Evolutionary conservation across 1,139 yeast genomes (phyloP).

Genomic region (Magnusiomyces magnusii): DNA sequence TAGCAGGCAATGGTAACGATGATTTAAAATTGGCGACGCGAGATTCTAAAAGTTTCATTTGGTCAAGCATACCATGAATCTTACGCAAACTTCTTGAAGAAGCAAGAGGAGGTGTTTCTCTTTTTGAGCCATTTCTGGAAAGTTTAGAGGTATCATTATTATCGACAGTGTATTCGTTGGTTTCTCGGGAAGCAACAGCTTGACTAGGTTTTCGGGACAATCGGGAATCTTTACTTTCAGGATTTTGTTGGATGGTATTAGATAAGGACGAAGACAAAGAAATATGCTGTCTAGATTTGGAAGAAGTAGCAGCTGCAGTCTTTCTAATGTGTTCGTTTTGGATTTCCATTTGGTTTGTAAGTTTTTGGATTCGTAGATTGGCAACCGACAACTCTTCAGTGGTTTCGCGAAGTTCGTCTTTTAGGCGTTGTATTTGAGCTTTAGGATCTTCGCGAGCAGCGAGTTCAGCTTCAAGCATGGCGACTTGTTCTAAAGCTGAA

Average conservation of each 20-base stretch:
- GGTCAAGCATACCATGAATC: constrained; percentile 32
- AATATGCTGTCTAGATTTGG: neutral
- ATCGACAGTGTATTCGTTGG: neutral
- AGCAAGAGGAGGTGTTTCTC: constrained; percentile 16
- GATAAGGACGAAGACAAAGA: neutral
- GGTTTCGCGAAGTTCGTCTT: constrained; percentile 32
- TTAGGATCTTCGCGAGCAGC: constrained; percentile 24
- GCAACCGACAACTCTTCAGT: constrained; percentile 29
- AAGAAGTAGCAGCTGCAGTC: neutral
- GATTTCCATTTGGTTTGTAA: constrained; percentile 13
- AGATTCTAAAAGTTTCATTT: constrained; percentile 28
- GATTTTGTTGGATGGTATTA: neutral
- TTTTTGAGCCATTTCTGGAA: too few relatives aligned
- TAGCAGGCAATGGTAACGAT: constrained; percentile 22
- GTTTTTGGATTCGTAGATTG: constrained; percentile 19
- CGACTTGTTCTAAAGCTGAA: constrained; percentile 30
- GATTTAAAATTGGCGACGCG: constrained; percentile 31
- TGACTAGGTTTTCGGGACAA: neutral
- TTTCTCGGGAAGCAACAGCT: neutral
- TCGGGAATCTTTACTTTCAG: neutral
- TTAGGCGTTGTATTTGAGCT: constrained; percentile 31
- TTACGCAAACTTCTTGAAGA: constrained; percentile 29
- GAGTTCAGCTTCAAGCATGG: constrained; percentile 33
- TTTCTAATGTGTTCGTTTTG: constrained; percentile 1
- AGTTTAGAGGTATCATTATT: neutral